Conservation (phyloP, 345 rosid species). For the Boechera retrofracta region DNA sequence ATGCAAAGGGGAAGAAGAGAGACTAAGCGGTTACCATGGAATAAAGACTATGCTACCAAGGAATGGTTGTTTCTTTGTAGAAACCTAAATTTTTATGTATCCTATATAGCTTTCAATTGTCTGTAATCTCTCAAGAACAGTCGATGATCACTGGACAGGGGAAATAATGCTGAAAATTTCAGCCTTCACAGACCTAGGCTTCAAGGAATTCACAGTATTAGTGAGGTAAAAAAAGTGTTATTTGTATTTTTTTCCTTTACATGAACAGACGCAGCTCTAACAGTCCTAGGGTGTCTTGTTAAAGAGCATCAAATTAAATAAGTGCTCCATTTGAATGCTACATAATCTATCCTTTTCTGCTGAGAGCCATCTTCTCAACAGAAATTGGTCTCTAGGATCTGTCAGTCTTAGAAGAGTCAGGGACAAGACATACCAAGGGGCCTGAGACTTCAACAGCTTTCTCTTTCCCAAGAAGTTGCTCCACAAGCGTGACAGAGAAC, state of each 20-base stretch:
- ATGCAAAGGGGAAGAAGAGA: constrained; percentile 15
- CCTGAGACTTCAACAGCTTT: constrained; percentile 77
- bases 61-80: neutral
- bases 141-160: neutral
- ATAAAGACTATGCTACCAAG: neutral
- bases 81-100: neutral
- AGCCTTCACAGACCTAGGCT: constrained; percentile 16
- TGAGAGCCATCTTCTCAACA: neutral
- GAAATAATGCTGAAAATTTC: neutral
- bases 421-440: constrained; percentile 61
- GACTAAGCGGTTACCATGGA: neutral
- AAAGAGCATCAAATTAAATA: constrained; percentile 4
- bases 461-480: constrained; percentile 79
- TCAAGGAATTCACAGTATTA: constrained; percentile 6
- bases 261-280: neutral
- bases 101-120: constrained; percentile 12
- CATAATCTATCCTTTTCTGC: neutral
- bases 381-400: neutral
- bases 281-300: neutral
- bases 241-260: neutral
- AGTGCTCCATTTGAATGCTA: neutral
- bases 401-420: neutral
- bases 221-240: neutral
- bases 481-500: constrained; percentile 73
- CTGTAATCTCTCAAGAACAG: neutral